Evolutionary conservation across 2,329 filamentous ascomycete species (phyloP).

Genomic region (Sclerotinia spermophila): DNA sequence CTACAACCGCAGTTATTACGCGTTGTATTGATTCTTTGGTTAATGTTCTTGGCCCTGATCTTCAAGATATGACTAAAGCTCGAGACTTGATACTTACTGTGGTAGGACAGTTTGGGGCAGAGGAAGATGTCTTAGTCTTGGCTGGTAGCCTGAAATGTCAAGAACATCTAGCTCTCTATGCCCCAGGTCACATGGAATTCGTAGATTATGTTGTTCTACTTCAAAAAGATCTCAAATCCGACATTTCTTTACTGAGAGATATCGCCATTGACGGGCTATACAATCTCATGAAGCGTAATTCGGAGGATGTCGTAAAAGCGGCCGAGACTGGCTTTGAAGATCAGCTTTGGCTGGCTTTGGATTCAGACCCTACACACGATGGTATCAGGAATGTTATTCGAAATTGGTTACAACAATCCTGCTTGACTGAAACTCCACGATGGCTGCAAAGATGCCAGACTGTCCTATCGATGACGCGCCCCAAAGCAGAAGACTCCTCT

Average conservation of each 20-base stretch:
- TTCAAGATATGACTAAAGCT: conserved; percentile 90
- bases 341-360: conserved; percentile 85
- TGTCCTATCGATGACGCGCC: conserved; percentile 82
- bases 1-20: conserved; percentile 77
- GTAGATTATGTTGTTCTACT: conserved; percentile 76
- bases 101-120: conserved; percentile 75
- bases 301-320: conserved; percentile 73
- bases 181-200: conserved; percentile 82
- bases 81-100: conserved; percentile 86
- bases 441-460: conserved; percentile 90
- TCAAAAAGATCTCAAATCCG: conserved; percentile 71
- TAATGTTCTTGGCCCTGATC: conserved; percentile 90
- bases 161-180: conserved; percentile 90
- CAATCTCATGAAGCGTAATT: conserved; percentile 91
- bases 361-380: conserved; percentile 70
- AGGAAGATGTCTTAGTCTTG: conserved; percentile 66
- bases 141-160: conserved; percentile 77
- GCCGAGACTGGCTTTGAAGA: conserved; percentile 81
- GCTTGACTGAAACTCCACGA: conserved; percentile 69
- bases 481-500: conserved; percentile 53
- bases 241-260: conserved; percentile 66
- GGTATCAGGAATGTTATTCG: conserved; percentile 82
- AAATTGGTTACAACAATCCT: conserved; percentile 92
- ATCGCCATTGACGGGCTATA: conserved; percentile 85
- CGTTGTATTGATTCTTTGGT: conserved; percentile 92